A percentile compares a stretch with the other conserved stretches of the same genome.
Evolutionary conservation across 768 basidiomycete genomes (phyloP).

Genomic region (Kwoniella mangroviensis): DNA sequence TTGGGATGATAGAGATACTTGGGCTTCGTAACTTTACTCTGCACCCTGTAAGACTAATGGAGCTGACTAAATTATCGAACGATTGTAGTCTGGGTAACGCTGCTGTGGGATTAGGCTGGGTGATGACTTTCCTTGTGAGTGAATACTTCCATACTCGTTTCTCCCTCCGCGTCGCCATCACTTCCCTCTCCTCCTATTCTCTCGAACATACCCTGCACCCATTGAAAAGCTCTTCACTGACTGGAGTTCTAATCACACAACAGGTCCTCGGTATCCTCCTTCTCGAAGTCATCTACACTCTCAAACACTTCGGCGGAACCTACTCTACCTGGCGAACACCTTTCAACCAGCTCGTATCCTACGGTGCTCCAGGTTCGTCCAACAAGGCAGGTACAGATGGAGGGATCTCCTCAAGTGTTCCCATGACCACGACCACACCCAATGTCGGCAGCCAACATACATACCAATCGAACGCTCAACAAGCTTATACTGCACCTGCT

Average conservation of each 20-base stretch:
- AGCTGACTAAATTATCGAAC: too few relatives aligned
- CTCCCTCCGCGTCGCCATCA: background rate
- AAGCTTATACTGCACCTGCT: constrained; percentile 1
- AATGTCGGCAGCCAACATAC: background rate
- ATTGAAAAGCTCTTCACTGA: too few relatives aligned
- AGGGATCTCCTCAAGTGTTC: background rate
- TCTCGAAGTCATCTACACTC: constrained; percentile 40
- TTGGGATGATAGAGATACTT: constrained; percentile 20
- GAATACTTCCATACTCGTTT: background rate
- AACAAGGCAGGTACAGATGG: background rate
- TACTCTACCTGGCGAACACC: constrained; percentile 42
- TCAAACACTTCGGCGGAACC: constrained; percentile 32
- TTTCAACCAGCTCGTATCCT: constrained; percentile 33
- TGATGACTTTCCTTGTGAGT: constrained; percentile 42
- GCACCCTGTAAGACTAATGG: background rate
- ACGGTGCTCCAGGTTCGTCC: constrained; percentile 21
- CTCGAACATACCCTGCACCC: background rate
- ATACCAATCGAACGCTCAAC: constrained; percentile 4
- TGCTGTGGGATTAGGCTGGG: constrained; percentile 40
- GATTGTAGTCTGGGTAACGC: constrained; percentile 35
- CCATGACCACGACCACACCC: constrained; percentile 7
- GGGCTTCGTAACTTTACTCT: constrained; percentile 12
- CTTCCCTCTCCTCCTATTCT: constrained; percentile 15
- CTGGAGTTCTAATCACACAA: too few relatives aligned
- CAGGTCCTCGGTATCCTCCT: constrained; percentile 38